Evolutionary conservation across 1,139 yeast species (phyloP).

Genomic region (Zygosaccharomyces sapae): DNA sequence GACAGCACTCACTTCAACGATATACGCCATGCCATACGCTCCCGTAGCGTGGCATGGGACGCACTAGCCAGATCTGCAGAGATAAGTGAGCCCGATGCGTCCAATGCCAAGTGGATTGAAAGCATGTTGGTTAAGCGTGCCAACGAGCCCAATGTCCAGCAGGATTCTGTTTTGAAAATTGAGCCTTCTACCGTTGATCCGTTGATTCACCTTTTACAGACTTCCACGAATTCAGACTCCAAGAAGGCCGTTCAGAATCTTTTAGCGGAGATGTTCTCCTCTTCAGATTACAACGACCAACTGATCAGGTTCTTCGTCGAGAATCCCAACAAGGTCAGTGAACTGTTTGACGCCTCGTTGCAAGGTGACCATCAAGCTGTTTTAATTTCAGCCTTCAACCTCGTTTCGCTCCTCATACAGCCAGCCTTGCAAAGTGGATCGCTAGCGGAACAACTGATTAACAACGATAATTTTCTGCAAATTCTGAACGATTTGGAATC

Average conservation of each 20-base stretch:
- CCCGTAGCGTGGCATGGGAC: constrained; percentile 89
- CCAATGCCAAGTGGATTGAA: constrained; percentile 32
- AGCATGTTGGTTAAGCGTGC: constrained; percentile 24
- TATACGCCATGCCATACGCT: constrained; percentile 67
- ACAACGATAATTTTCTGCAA: constrained; percentile 23
- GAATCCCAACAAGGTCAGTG: constrained; percentile 38
- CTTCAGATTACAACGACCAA: constrained; percentile 39
- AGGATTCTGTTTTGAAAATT: constrained; percentile 30
- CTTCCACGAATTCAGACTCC: constrained; percentile 47
- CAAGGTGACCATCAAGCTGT: constrained; percentile 28
- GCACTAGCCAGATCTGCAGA: constrained; percentile 77
- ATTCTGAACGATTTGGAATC: constrained; percentile 27
- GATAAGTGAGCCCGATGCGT: constrained; percentile 39
- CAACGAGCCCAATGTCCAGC: constrained; percentile 10
- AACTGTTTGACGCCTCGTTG: constrained; percentile 34
- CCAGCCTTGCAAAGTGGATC: constrained; percentile 20
- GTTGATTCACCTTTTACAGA: constrained; percentile 31
- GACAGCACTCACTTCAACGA: constrained; percentile 72
- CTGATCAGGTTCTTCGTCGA: constrained; percentile 42
- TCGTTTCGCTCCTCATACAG: constrained; percentile 37
- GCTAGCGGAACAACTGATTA: constrained; percentile 23
- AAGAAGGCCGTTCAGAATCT: constrained; percentile 69
- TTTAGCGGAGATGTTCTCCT: constrained; percentile 53
- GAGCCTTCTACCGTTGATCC: constrained; percentile 24
- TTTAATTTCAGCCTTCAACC: constrained; percentile 31